Evolutionary conservation across 805 yeast species (phyloP).

Genomic region (Candida andamanensis): DNA sequence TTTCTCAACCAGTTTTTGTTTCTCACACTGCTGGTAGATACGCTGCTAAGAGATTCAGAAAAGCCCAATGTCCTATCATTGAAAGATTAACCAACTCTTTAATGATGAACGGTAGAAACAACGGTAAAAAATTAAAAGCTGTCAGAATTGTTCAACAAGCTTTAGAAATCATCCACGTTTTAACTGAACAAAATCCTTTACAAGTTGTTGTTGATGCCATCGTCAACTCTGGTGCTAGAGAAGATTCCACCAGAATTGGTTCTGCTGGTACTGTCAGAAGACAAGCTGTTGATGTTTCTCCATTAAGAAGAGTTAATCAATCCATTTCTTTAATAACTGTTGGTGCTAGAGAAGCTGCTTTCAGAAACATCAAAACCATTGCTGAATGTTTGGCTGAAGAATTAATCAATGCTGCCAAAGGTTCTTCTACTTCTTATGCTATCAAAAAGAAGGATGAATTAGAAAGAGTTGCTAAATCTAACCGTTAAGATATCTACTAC

Average conservation of each 20-base stretch:
- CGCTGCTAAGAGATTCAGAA: conserved; percentile 99
- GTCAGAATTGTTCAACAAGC: conserved; percentile 99
- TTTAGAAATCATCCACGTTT: conserved; percentile 92
- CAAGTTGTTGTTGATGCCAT: conserved; percentile 99
- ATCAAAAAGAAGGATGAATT: conserved; percentile 99
- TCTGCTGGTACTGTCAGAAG: conserved; percentile 99
- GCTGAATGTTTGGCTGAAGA: conserved; percentile 99
- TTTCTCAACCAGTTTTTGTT: conserved; percentile 95
- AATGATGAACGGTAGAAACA: conserved; percentile 99
- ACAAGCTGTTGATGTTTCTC: conserved; percentile 99
- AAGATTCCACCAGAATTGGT: conserved; percentile 99
- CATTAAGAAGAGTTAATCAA: conserved; percentile 99
- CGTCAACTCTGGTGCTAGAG: conserved; percentile 99
- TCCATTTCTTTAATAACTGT: conserved; percentile 95
- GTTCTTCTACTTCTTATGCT: conserved; percentile 99
- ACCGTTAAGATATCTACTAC: conserved; percentile 78
- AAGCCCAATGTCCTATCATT: conserved; percentile 98
- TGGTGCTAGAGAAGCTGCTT: conserved; percentile 99
- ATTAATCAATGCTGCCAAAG: conserved; percentile 99
- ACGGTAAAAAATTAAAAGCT: conserved; percentile 99
- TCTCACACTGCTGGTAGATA: conserved; percentile 99
- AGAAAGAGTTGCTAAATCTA: conserved; percentile 99
- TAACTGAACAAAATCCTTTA: conserved; percentile 98
- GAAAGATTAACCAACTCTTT: conserved; percentile 99
- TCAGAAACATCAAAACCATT: conserved; percentile 99